Evolutionary conservation across 2,329 filamentous ascomycete genomes (phyloP).

Genomic region (Exophiala calicioides): DNA sequence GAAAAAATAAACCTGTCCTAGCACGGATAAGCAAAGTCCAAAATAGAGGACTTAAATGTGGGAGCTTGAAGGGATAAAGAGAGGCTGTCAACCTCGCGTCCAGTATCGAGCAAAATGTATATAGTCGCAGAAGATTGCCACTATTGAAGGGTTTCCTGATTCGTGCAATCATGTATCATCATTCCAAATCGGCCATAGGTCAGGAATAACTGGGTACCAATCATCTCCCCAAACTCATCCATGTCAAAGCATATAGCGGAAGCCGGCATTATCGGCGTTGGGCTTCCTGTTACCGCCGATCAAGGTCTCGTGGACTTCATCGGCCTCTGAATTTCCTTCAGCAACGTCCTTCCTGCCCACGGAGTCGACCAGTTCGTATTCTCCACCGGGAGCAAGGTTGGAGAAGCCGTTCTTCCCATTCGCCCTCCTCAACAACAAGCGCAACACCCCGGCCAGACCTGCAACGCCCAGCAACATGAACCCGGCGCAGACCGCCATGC

Average conservation of each 20-base stretch:
- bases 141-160: too few relatives aligned
- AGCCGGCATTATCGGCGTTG: constrained; percentile 14
- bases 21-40: neutral
- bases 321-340: constrained; percentile 50
- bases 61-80: too few relatives aligned
- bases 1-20: too few relatives aligned
- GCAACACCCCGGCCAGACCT: constrained; percentile 55
- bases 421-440: constrained; percentile 54
- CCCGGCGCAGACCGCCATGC: constrained; percentile 63
- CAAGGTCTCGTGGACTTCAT: constrained; percentile 50
- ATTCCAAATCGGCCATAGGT: too few relatives aligned
- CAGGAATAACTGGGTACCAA: too few relatives aligned
- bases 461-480: constrained; percentile 64
- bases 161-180: too few relatives aligned
- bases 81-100: too few relatives aligned
- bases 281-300: constrained; percentile 17
- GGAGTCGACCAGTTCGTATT: constrained; percentile 40
- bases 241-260: constrained; percentile 25
- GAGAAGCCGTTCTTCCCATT: constrained; percentile 49
- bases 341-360: constrained; percentile 22
- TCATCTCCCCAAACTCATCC: neutral
- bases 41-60: neutral
- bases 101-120: too few relatives aligned
- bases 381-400: constrained; percentile 36
- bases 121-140: too few relatives aligned